phyloP scores from a whole-genome alignment of 345 rosid genomes.

The Limnanthes douglasii region DNA sequence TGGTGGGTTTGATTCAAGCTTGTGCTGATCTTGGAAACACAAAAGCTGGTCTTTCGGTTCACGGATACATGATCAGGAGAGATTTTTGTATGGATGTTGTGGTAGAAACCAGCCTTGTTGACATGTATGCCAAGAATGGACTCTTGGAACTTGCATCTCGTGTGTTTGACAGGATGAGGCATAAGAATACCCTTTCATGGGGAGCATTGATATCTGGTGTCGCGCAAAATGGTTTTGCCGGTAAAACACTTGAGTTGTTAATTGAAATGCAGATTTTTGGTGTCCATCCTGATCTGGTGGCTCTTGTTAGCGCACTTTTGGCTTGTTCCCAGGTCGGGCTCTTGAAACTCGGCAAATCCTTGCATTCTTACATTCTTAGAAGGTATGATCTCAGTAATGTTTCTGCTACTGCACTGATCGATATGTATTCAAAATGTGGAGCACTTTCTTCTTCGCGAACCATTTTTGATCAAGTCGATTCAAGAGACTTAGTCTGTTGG shows the following conservation, averaged over 20 bases:
- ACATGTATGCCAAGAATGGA: conserved; percentile 67
- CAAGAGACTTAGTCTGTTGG: conserved; percentile 48
- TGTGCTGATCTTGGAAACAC: conserved; percentile 33
- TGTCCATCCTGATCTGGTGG: conserved; percentile 31
- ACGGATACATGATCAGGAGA: conserved; percentile 41
- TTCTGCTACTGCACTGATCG: conserved; percentile 39
- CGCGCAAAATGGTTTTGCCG: conserved; percentile 47
- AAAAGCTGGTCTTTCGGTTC: conserved; percentile 38
- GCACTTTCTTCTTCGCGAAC: conserved; percentile 23
- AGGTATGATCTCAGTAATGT: conserved; percentile 26
- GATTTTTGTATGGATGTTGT: conserved; percentile 22
- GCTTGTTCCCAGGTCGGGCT: conserved; percentile 51
- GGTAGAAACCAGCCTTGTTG: conserved; percentile 41
- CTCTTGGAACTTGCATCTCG: conserved; percentile 31
- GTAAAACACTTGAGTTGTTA: conserved; percentile 25
- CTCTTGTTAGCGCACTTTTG: conserved; percentile 36
- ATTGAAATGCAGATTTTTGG: conserved; percentile 39
- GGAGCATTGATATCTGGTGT: conserved; percentile 49
- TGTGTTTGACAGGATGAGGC: conserved; percentile 27
- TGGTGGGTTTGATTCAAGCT: conserved; percentile 58
- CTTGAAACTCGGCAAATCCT: conserved; percentile 34
- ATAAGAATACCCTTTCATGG: conserved; percentile 38
- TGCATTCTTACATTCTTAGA: conserved; percentile 40
- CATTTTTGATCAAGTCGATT: conserved; percentile 28
- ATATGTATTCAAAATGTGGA: conserved; percentile 68